phyloP scores from a whole-genome alignment of 1,139 yeast species.

The Debaryomyces fabryi region DNA sequence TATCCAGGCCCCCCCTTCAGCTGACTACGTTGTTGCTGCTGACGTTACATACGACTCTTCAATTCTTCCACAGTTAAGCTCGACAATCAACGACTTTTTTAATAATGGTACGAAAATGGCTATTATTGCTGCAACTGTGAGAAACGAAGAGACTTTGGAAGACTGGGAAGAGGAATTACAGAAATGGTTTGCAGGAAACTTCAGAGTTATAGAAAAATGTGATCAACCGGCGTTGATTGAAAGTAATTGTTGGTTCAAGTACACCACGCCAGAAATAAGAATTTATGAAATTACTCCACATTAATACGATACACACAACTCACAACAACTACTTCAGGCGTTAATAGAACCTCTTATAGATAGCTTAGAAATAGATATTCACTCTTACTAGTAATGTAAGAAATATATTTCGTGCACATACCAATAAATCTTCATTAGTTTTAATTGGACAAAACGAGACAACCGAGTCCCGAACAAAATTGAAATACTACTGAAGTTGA shows the following conservation, averaged over 20 bases:
- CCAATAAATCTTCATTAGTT: slow-evolving; percentile 7
- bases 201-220: slow-evolving; percentile 25
- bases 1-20: slow-evolving; percentile 16
- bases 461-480: slow-evolving; percentile 15
- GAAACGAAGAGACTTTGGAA: slow-evolving; percentile 60
- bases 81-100: slow-evolving; percentile 48
- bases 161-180: slow-evolving; percentile 53
- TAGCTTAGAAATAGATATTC: not conserved
- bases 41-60: slow-evolving; percentile 83
- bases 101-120: slow-evolving; percentile 34
- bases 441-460: slow-evolving; percentile 15
- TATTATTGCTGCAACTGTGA: slow-evolving; percentile 71
- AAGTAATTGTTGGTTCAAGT: slow-evolving; percentile 31
- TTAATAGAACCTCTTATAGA: not conserved
- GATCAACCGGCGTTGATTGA: slow-evolving; percentile 22
- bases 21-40: slow-evolving; percentile 68
- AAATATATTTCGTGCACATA: slow-evolving; percentile 6
- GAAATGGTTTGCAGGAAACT: slow-evolving; percentile 27
- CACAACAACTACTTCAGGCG: not conserved
- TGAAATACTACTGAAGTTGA: slow-evolving; percentile 1
- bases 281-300: slow-evolving; percentile 28
- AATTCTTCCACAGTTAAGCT: slow-evolving; percentile 57
- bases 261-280: slow-evolving; percentile 46
- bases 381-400: not conserved
- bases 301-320: not conserved